These are phyloP conservation scores for Lanzia echinophila DNA, from an alignment of 2,329 filamentous ascomycete species.

Conservation along the genomic window DNA sequence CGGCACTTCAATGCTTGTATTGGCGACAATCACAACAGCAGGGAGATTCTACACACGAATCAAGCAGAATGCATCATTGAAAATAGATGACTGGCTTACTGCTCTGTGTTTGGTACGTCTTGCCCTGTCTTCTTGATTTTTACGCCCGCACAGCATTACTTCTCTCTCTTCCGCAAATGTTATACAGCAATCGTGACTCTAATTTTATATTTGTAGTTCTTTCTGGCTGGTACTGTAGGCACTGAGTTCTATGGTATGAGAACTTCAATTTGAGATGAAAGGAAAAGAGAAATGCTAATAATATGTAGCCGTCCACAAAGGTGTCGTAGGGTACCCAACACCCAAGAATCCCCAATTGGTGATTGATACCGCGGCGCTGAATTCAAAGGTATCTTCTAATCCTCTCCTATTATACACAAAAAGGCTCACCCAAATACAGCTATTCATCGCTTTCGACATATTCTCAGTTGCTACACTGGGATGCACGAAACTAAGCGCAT, in stretches of 20 bases:
- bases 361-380: neutral
- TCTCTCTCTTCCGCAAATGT: neutral
- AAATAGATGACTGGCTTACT: neutral
- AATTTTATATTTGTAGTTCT: neutral
- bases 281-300: neutral
- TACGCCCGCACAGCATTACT: no score
- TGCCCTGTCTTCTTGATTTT: no score
- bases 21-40: neutral
- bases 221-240: neutral
- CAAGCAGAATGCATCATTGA: neutral
- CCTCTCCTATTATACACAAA: no score
- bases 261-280: neutral
- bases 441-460: neutral
- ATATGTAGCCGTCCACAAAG: neutral
- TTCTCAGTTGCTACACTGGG: no score
- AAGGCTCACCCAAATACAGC: neutral
- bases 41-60: neutral
- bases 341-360: neutral
- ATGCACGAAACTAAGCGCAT: no score
- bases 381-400: neutral
- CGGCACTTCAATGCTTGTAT: neutral
- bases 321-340: neutral
- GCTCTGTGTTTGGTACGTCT: neutral
- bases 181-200: no score
- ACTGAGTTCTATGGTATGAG: neutral